Evolutionary conservation across 352 stramenopile genomes (phyloP).

Genomic region (Globisporangium emineosum): DNA sequence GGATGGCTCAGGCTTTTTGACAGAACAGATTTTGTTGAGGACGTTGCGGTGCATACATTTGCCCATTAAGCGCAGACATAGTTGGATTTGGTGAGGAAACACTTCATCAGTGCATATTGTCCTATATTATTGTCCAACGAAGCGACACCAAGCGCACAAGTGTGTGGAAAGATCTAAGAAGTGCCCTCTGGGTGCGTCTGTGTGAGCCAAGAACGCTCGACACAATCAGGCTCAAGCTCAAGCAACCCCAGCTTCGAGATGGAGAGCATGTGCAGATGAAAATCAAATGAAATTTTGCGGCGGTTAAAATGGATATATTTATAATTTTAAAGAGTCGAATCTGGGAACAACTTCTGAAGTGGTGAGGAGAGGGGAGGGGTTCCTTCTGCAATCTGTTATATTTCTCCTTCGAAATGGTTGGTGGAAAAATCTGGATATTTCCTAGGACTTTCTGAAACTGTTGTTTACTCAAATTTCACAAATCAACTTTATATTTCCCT

Average conservation of each 20-base stretch:
- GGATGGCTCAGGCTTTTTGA: not conserved
- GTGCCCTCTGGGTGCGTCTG: no score
- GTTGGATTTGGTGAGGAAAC: not conserved
- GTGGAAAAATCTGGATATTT: no score
- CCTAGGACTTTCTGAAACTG: no score
- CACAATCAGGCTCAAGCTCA: not conserved
- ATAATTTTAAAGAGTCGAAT: not conserved
- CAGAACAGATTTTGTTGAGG: not conserved
- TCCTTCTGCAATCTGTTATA: constrained; percentile 1
- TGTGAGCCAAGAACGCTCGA: no score
- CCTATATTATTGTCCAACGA: not conserved
- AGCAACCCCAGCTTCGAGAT: no score
- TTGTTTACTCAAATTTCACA: no score
- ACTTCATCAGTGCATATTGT: no score
- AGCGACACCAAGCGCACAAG: not conserved
- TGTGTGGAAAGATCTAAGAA: no score
- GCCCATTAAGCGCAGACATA: not conserved
- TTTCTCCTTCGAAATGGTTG: not conserved
- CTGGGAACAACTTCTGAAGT: not conserved
- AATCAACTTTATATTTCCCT: no score
- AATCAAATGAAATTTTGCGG: constrained; percentile 1
- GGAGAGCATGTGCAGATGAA: not conserved
- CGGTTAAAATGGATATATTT: not conserved
- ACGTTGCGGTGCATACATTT: not conserved
- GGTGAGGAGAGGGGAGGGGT: not conserved